A percentile compares a stretch with the other conserved stretches of the same genome.
phyloP scores from a whole-genome alignment of 495 filamentous ascomycete genomes.

The Schizothecium vesticola region DNA sequence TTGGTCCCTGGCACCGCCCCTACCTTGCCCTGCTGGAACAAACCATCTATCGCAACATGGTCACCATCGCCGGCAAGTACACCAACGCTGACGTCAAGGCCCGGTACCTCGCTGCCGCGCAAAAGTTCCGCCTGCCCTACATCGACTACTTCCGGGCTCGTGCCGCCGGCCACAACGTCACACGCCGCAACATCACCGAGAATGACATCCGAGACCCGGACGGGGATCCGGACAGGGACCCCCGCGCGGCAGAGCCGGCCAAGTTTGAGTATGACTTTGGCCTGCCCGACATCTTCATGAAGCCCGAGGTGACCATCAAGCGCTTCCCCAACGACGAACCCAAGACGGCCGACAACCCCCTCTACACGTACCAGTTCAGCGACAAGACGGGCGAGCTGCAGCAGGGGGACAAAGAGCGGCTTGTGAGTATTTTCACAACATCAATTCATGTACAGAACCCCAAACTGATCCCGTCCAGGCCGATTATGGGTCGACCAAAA shows the following conservation, averaged over 20 bases:
- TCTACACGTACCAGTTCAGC: not conserved
- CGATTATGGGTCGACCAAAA: not conserved
- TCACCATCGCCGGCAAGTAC: not conserved
- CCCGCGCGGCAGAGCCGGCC: not conserved
- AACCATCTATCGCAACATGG: constrained; percentile 45
- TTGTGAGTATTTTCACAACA: not conserved
- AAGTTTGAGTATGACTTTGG: not conserved
- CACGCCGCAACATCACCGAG: not conserved
- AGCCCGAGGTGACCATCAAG: not conserved
- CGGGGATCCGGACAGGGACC: too few relatives aligned
- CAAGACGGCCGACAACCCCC: not conserved
- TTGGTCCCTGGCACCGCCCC: constrained; percentile 61
- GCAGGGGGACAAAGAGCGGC: not conserved
- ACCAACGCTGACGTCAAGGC: not conserved
- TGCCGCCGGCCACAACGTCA: not conserved
- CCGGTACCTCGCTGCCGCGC: not conserved
- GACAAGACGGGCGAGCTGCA: not conserved
- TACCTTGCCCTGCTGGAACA: constrained; percentile 49
- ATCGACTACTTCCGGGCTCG: not conserved
- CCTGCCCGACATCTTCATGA: not conserved
- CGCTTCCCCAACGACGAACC: not conserved
- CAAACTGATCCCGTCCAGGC: not conserved
- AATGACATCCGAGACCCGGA: not conserved
- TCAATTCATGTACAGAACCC: too few relatives aligned
- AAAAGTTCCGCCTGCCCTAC: not conserved